phyloP scores from a whole-genome alignment of 257 asterid species.

The Dorcoceras hygrometricum region DNA sequence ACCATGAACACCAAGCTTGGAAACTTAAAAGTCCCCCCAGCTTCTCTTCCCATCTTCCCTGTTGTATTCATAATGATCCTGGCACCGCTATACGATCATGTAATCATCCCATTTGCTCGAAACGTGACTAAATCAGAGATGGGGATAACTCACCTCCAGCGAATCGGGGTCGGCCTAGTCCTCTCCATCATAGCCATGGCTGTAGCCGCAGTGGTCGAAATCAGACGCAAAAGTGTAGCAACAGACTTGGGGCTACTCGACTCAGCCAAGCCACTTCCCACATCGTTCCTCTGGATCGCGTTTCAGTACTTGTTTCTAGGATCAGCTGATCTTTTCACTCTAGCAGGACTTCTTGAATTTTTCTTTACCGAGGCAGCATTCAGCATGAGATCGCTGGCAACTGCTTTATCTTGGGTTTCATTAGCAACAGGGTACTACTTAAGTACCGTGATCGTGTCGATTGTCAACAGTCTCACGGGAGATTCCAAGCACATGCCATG shows the following conservation, averaged over 20 bases:
- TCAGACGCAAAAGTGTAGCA: conserved; percentile 63
- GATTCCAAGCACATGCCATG: conserved; percentile 45
- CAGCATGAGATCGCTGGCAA: conserved; percentile 82
- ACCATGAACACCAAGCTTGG: conserved; percentile 82
- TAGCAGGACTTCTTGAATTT: conserved; percentile 84
- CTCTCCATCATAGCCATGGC: conserved; percentile 78
- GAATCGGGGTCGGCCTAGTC: conserved; percentile 68
- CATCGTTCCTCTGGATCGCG: conserved; percentile 80
- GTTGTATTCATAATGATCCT: conserved; percentile 75
- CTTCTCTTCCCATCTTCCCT: conserved; percentile 90
- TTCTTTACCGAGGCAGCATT: conserved; percentile 91
- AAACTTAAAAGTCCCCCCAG: conserved; percentile 70
- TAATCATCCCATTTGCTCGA: conserved; percentile 66
- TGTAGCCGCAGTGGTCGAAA: conserved; percentile 65
- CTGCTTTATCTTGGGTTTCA: conserved; percentile 81
- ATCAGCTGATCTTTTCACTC: conserved; percentile 84
- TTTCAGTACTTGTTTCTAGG: conserved; percentile 81
- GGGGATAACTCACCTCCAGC: conserved; percentile 74
- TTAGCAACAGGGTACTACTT: conserved; percentile 83
- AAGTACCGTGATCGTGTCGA: conserved; percentile 64
- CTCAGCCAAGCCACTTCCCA: conserved; percentile 49
- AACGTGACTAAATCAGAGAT: conserved; percentile 52
- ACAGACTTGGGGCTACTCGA: conserved; percentile 29
- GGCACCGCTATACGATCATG: conserved; percentile 72
- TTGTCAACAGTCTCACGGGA: conserved; percentile 62